Base-by-base conservation (phyloP, 441 rosid genomes). In the Pelargonium australe region DNA sequence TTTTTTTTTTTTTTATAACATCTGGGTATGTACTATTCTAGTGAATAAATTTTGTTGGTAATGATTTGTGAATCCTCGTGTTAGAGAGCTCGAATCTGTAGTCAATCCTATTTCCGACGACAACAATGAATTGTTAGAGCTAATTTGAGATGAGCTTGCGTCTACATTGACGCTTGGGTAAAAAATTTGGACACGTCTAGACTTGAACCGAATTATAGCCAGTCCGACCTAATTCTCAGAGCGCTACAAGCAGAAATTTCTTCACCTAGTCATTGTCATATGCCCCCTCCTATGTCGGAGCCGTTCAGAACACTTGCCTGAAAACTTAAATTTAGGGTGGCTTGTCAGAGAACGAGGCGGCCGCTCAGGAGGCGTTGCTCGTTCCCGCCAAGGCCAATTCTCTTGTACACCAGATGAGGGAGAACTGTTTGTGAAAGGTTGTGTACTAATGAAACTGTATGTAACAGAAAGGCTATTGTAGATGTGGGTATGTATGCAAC, bases 261-360 rank as follows among this genome's bases (percentile, higher is more conserved):
- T 0, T 83, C 82, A 77, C 96, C 97, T 72, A 95, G 90, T 85
- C 98, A 98, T 2, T 95, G 99, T 98, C 99, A 90, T 7, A 92
- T 95, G 62, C 99, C 63, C 92, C 92, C 88, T 95, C 99, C 2
- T 95, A 95, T 65, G 98, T 98, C 40, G 92, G 97, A 37, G 99
- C 98, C 9, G 80, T 92, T 67, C 98, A 95, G 80, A 95, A 95
- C 84, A 83, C 90, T 0, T 97, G 90, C 80, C 91, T 95, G 10
- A 95, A 90, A 86, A 87, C 98, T n/a, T n/a, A n/a, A n/a, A n/a
- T n/a, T 70, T 95, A 98, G 99, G 89, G 92, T 78, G 99, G 99
- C 60, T 82, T 14, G 1, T 89, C 91, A 0, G 97, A 95, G 78
- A 95, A 83, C 43, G 77, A 86, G 5, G 90, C 86, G 80, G 96